Evolutionary conservation across 2,329 filamentous ascomycete genomes (phyloP).

Genomic region (Fusarium acutatum): DNA sequence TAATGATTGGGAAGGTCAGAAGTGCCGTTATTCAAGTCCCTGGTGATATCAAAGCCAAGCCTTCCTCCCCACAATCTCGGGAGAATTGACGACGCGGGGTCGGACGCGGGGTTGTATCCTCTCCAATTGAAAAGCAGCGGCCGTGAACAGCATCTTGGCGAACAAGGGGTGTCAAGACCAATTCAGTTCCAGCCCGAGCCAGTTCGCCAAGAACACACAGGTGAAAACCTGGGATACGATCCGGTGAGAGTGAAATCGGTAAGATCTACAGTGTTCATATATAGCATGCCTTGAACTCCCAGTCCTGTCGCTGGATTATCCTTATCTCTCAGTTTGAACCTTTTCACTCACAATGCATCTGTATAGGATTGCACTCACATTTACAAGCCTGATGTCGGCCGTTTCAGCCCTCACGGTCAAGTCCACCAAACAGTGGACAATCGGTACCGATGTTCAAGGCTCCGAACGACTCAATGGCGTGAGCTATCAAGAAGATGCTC

Average conservation of each 20-base stretch:
- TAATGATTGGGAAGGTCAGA: neutral
- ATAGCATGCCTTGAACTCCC: neutral
- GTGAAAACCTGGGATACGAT: neutral
- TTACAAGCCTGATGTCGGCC: neutral
- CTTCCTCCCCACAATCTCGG: neutral
- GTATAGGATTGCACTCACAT: neutral
- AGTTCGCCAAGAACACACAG: neutral
- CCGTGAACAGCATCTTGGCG: neutral
- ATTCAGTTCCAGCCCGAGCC: neutral
- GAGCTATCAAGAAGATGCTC: constrained; percentile 28
- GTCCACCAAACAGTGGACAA: constrained; percentile 18
- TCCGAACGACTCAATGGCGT: constrained; percentile 28
- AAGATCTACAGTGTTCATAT: no score
- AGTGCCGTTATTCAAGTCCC: neutral
- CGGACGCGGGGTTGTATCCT: neutral
- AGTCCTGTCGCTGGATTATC: accelerated
- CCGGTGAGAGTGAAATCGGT: neutral
- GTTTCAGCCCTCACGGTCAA: constrained; percentile 10
- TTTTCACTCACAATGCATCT: neutral
- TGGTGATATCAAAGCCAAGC: neutral
- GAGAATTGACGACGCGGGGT: neutral
- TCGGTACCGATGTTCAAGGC: constrained; percentile 25
- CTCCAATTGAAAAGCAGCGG: neutral
- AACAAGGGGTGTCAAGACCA: neutral
- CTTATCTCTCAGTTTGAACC: no score